Base-by-base conservation (phyloP, 1,284 basidiomycete genomes). In the Trichosporon sp. region DNA sequence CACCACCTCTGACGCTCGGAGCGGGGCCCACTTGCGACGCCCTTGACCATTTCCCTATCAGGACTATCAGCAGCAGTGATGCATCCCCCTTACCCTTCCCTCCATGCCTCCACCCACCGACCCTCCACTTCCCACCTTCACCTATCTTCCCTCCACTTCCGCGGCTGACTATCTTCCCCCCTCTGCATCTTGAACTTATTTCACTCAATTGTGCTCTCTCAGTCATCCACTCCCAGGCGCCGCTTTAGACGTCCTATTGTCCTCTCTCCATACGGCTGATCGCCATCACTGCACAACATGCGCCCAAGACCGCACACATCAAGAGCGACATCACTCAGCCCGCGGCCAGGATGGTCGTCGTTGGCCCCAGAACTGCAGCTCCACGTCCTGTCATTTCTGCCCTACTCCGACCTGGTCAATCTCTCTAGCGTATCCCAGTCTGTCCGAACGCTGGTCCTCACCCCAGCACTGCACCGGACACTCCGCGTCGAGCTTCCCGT, bases 401-500 rank as follows among this genome's bases (percentile, higher is more conserved):
- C 67, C 4, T 65, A 66, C 46, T 59, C 69, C 16, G 68, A 74
- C 7, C 58, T 75, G 5, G 40, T 76, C 6, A 9, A 60, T 3
- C 29, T 75, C 1, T 69, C 71, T 1, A 60, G 29, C 10, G 69
- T 70, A 0, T 68, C 52, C 8, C 56, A 16, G 3, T 63, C 63
- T 3, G 59, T 73, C 10, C 14, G 67, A 0, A 5, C 33, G 0
- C 65, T 78, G 0, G 65, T 65, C 0, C 59, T 74, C 5, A 56
- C 71, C 0, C 69, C 71, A 4, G 29, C 58, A 8, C 61, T 78
- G 11, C 69, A 76, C 65, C 61, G 66, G 4, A 25, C 60, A 1
- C 44, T 75, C 10, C 68, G 65, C 11, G 58, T 75, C 36, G 46
- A 68, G 0, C 62, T 74, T 1, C 74, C 72, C 2, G 64, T 58